Base-by-base conservation (phyloP, 306 rosid genomes). In the Arachis hypogaea region DNA sequence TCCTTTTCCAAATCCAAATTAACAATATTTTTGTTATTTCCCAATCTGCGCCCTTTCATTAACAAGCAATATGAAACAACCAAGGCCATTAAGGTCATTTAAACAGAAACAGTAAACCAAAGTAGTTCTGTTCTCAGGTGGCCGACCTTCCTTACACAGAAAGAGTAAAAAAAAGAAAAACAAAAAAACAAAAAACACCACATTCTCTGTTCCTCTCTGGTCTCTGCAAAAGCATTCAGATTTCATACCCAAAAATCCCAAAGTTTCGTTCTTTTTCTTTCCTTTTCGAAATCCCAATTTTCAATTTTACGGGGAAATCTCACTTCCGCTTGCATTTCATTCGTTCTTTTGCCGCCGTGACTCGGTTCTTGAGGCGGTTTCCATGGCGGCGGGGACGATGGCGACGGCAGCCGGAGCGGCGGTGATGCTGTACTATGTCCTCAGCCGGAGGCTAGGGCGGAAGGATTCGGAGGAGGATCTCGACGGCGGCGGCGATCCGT, bases 351-450 rank as follows among this genome's bases (percentile, higher is more conserved):
- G 4, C 10, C 58, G 64, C 46, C 36, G 22, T 47, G 7, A 12
- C 69, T 65, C 11, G 16, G 30, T 78, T 59, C 72, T 33, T 30
- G 45, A 2, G 58, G 7, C 58, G 29, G 9, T 4, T 45, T 61
- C 52, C 40, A 94, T 94, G 99, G 99, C 97, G 82, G 92, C 89
- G 64, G 98, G 96, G 66, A 73, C 97, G 84, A 81, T 89, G 93
- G 99, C 90, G 6, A 92, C 99, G 77, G 97, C 97, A 42, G 96
- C 99, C 76, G 99, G 92, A 5, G 99, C 92, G 36, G 90, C 86
- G 55, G 89, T 94, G 81, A 59, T 94, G 74, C 69, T 94, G 14
- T 92, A 88, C 80, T 84, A 78, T 36, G 44, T 89, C 16, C 56
- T 93, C 77, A 83, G 83, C 68, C 82, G 97, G 76, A 83, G 88